Base-by-base conservation (phyloP, 75 land plant genomes). In the Larix kaempferi region DNA sequence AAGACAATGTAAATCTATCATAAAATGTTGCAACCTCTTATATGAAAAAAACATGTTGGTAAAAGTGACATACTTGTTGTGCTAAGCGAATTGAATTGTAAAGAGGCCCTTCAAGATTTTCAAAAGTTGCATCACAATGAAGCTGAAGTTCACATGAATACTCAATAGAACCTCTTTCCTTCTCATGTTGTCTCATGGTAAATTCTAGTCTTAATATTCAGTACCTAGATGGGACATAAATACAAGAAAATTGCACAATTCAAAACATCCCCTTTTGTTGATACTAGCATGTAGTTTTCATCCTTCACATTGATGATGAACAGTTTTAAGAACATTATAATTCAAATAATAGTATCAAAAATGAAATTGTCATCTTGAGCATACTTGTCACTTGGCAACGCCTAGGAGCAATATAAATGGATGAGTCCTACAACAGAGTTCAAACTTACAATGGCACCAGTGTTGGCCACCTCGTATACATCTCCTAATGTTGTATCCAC, bases 361-460 rank as follows among this genome's bases (percentile, higher is more conserved):
- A n/a, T n/a, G n/a, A n/a, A n/a, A n/a, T n/a, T n/a, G n/a, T n/a
- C n/a, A n/a, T n/a, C n/a, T n/a, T n/a, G n/a, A 8, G 19, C 12
- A 56, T 29, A 97, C 99, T 98, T 98, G 86, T 98, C 99, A 86
- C 98, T 95, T n/a, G 99, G 99, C 33, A 98, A 81, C n/a, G n/a
- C n/a, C 79, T 98, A 98, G 33, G 99, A 95, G 79, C 99, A 98
- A 75, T 92, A 98, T 55, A 94, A 93, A 73, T 94, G 98, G 71
- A 98, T 69, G 27, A 98, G 94, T 4, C 99, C 99, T 79, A 98
- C 99, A 76, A 98, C 99, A 73, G 99, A 94, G n/a, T n/a, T n/a
- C n/a, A n/a, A n/a, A n/a, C n/a, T n/a, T n/a, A n/a, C n/a, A n/a
- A n/a, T n/a, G n/a, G n/a, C n/a, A n/a, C n/a, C n/a, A n/a, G n/a